phyloP scores from a whole-genome alignment of 768 basidiomycete genomes.

The Rhodotorula diobovata region DNA sequence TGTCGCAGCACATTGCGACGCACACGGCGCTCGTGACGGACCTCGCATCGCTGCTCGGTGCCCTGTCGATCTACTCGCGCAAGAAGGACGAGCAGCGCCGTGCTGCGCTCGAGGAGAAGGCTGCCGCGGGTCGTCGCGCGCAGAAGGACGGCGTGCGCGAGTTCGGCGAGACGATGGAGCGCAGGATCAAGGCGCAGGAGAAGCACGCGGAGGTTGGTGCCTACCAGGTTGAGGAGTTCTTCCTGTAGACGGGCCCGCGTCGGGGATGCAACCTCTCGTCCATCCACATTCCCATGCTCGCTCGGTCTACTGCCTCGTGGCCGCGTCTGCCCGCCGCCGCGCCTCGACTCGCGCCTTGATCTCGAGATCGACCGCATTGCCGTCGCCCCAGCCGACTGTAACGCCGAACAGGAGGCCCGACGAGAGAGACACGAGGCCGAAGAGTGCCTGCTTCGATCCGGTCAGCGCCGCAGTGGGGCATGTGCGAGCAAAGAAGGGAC shows the following conservation, averaged over 20 bases:
- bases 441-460: too few species aligned
- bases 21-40: constrained; percentile 26
- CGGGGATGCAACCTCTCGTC: background rate
- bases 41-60: constrained; percentile 33
- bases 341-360: background rate
- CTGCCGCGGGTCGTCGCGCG: background rate
- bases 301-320: background rate
- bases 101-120: constrained; percentile 8
- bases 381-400: constrained; percentile 25
- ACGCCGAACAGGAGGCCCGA: constrained; percentile 16
- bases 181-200: constrained; percentile 35
- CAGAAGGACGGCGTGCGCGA: constrained; percentile 13
- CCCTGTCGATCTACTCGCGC: constrained; percentile 26
- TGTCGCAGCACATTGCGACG: constrained; percentile 20
- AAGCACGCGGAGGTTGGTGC: constrained; percentile 33
- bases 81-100: constrained; percentile 18
- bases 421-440: constrained; percentile 5
- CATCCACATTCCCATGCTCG: too few species aligned
- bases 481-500: too few species aligned
- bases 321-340: background rate
- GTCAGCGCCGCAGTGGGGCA: too few species aligned
- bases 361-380: constrained; percentile 32
- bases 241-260: constrained; percentile 4
- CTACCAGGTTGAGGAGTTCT: constrained; percentile 34
- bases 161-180: constrained; percentile 31